These are phyloP conservation scores for Tuber umbilicatum DNA, from an alignment of 495 filamentous ascomycete genomes.

Conservation along the genomic window DNA sequence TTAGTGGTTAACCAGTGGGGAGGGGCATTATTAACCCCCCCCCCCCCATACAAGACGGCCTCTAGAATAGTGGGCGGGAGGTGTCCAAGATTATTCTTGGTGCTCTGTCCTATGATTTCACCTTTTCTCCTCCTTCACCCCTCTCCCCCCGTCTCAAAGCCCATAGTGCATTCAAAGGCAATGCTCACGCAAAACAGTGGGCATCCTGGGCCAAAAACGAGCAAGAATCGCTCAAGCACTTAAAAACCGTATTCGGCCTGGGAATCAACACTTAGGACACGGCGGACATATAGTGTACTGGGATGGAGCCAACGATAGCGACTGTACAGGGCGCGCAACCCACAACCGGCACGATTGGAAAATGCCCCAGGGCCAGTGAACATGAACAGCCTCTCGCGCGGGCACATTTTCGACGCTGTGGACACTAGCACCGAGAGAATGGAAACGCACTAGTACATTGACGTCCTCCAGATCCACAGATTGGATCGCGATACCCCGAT, in stretches of 20 bases:
- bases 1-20: neutral
- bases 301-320: conserved; percentile 52
- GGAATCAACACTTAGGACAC: conserved; percentile 75
- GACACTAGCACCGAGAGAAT: conserved; percentile 60
- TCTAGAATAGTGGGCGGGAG: conserved; percentile 61
- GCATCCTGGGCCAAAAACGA: conserved; percentile 58
- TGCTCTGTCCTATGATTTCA: conserved; percentile 63
- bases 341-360: neutral
- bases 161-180: neutral
- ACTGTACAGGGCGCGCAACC: neutral
- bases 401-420: conserved; percentile 64
- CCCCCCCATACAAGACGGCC: conserved; percentile 23
- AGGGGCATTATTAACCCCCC: neutral
- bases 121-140: too few species aligned
- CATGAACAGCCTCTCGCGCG: conserved; percentile 58
- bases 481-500: conserved; percentile 53
- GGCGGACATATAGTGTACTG: conserved; percentile 57
- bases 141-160: neutral
- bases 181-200: conserved; percentile 44
- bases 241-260: conserved; percentile 60
- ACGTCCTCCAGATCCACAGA: conserved; percentile 70
- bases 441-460: conserved; percentile 67
- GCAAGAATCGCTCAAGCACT: conserved; percentile 58
- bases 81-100: conserved; percentile 63
- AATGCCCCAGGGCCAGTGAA: conserved; percentile 42